Evolutionary conservation across 768 basidiomycete species (phyloP).

Genomic region (Kwoniella dendrophila): DNA sequence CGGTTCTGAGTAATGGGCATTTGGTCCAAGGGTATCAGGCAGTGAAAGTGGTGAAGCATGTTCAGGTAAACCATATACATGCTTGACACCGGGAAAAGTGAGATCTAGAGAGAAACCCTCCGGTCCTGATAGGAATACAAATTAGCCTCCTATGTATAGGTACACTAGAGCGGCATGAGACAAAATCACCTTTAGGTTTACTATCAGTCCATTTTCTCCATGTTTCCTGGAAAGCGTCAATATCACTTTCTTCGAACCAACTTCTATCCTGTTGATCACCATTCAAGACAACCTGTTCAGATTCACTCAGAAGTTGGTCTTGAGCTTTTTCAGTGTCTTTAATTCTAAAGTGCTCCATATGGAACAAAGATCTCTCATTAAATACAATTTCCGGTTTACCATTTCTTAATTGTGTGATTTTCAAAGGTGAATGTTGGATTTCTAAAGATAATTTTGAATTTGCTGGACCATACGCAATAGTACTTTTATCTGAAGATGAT

Average conservation of each 20-base stretch:
- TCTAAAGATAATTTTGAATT: constrained; percentile 64
- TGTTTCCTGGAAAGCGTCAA: constrained; percentile 85
- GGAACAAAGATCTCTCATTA: constrained; percentile 84
- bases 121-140: constrained; percentile 65
- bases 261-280: constrained; percentile 46
- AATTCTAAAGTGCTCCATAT: constrained; percentile 90
- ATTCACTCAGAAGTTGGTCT: constrained; percentile 55
- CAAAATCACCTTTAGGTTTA: constrained; percentile 82
- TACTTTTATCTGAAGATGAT: constrained; percentile 55
- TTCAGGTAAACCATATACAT: constrained; percentile 95
- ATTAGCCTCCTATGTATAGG: constrained; percentile 1
- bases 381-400: constrained; percentile 83
- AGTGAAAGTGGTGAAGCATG: constrained; percentile 88
- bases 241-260: constrained; percentile 91
- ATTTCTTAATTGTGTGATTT: constrained; percentile 69
- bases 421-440: constrained; percentile 74
- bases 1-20: constrained; percentile 82
- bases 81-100: constrained; percentile 84
- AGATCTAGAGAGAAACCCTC: constrained; percentile 92
- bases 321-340: constrained; percentile 60
- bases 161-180: not conserved
- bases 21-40: constrained; percentile 71
- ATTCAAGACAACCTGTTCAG: constrained; percentile 60
- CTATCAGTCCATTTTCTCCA: constrained; percentile 85
- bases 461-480: constrained; percentile 66